A percentile compares a stretch with the other conserved stretches of the same genome.
Conservation (phyloP, 1,284 basidiomycete genomes). For the Trichosporon inkin region DNA sequence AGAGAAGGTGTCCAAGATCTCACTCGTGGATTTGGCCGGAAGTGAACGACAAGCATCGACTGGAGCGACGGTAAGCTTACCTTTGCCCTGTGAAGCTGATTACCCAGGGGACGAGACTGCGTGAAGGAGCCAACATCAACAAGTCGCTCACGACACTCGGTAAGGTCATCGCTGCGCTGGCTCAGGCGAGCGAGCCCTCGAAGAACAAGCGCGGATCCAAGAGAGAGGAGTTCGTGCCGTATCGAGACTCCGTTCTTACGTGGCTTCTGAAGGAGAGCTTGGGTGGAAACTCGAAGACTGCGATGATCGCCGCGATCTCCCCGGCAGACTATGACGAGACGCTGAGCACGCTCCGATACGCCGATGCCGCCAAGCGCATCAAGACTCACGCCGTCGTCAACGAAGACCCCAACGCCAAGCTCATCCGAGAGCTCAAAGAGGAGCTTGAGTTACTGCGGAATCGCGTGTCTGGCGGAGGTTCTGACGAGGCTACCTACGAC, state of each 20-base stretch:
- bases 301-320: constrained; percentile 95
- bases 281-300: constrained; percentile 80
- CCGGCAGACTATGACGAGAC: constrained; percentile 66
- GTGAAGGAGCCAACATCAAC: constrained; percentile 97
- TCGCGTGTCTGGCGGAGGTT: constrained; percentile 54
- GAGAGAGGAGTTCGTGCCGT: constrained; percentile 87
- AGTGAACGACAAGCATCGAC: constrained; percentile 95
- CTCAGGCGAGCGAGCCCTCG: constrained; percentile 62
- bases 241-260: constrained; percentile 91
- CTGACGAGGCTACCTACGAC: constrained; percentile 74
- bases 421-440: constrained; percentile 91
- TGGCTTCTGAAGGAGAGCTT: constrained; percentile 97
- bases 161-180: constrained; percentile 91
- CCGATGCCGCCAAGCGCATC: constrained; percentile 98
- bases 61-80: constrained; percentile 65
- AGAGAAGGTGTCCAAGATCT: constrained; percentile 95
- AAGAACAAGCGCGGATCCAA: constrained; percentile 65
- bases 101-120: constrained; percentile 68
- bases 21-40: constrained; percentile 91
- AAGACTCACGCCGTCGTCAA: constrained; percentile 99
- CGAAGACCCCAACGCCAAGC: constrained; percentile 97
- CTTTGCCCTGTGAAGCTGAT: background rate
- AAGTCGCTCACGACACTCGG: constrained; percentile 95
- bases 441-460: constrained; percentile 67
- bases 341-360: constrained; percentile 63